A percentile compares a stretch with the other conserved stretches of the same genome.
These are phyloP conservation scores for Gaillardinia entomophila DNA, from an alignment of 805 yeast species.

Conservation along the genomic window DNA sequence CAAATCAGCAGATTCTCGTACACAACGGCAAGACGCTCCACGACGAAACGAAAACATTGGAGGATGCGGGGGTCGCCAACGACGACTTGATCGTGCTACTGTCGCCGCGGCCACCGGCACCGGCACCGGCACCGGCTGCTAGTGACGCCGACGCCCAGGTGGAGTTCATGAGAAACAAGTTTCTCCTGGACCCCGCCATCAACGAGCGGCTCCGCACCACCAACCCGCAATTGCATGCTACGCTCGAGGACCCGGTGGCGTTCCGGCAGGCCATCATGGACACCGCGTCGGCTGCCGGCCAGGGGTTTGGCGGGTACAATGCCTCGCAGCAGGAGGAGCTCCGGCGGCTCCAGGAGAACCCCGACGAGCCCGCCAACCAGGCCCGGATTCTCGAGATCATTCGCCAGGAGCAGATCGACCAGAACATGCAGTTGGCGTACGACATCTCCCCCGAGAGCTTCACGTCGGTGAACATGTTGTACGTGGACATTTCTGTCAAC, in stretches of 20 bases:
- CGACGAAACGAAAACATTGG: constrained; percentile 32
- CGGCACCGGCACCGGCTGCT: constrained; percentile 4
- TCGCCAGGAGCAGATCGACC: constrained; percentile 69
- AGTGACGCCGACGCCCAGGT: constrained; percentile 19
- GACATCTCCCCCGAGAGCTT: constrained; percentile 91
- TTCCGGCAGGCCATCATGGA: constrained; percentile 39
- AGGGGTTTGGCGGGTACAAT: constrained; percentile 19
- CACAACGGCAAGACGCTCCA: constrained; percentile 40
- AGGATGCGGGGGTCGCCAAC: constrained; percentile 44
- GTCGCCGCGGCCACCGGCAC: constrained; percentile 3
- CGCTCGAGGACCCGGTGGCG: constrained; percentile 40
- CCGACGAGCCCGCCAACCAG: constrained; percentile 68
- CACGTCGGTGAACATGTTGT: constrained; percentile 77
- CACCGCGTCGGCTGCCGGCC: no score
- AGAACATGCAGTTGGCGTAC: constrained; percentile 70
- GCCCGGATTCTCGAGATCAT: constrained; percentile 60
- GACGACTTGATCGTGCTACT: constrained; percentile 51
- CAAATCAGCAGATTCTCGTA: constrained; percentile 42
- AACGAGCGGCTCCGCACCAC: constrained; percentile 27
- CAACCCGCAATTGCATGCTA: constrained; percentile 44
- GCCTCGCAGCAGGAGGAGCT: constrained; percentile 35
- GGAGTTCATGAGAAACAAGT: constrained; percentile 46
- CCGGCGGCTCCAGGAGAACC: constrained; percentile 50
- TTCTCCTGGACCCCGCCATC: constrained; percentile 35
- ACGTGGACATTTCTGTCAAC: constrained; percentile 71